Conservation (phyloP, 129 eudicot species). For the Tanacetum coccineum region DNA sequence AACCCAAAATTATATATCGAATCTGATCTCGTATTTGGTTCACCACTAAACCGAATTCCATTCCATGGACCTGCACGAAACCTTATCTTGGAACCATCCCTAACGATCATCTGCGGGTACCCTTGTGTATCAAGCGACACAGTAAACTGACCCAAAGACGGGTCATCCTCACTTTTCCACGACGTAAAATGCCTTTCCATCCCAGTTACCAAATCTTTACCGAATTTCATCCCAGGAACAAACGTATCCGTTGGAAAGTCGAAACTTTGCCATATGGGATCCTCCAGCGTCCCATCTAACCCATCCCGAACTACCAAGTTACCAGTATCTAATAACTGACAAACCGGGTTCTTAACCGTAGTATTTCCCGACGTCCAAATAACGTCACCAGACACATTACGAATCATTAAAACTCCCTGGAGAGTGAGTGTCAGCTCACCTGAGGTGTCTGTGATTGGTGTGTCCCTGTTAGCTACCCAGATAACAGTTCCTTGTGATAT, state of each 20-base stretch:
- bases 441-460: constrained; percentile 32
- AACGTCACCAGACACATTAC: constrained; percentile 18
- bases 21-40: constrained; percentile 22
- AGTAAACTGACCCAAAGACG: constrained; percentile 35
- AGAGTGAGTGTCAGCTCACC: constrained; percentile 27
- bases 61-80: constrained; percentile 57
- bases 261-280: constrained; percentile 59
- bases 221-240: constrained; percentile 52
- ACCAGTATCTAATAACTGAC: constrained; percentile 47
- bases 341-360: constrained; percentile 22
- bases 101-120: constrained; percentile 36
- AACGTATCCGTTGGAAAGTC: constrained; percentile 50
- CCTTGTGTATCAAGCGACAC: constrained; percentile 33
- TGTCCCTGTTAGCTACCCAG: constrained; percentile 58
- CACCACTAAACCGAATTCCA: constrained; percentile 43
- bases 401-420: constrained; percentile 28
- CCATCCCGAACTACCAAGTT: constrained; percentile 41
- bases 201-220: constrained; percentile 34
- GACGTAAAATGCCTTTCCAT: constrained; percentile 34
- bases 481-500: constrained; percentile 28
- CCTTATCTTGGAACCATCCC: constrained; percentile 4
- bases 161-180: constrained; percentile 43
- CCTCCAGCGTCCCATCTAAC: constrained; percentile 13
- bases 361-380: constrained; percentile 39
- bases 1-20: constrained; percentile 28